Base-by-base conservation (phyloP, 2,329 filamentous ascomycete species). In the Aspergillus ochraceus region DNA sequence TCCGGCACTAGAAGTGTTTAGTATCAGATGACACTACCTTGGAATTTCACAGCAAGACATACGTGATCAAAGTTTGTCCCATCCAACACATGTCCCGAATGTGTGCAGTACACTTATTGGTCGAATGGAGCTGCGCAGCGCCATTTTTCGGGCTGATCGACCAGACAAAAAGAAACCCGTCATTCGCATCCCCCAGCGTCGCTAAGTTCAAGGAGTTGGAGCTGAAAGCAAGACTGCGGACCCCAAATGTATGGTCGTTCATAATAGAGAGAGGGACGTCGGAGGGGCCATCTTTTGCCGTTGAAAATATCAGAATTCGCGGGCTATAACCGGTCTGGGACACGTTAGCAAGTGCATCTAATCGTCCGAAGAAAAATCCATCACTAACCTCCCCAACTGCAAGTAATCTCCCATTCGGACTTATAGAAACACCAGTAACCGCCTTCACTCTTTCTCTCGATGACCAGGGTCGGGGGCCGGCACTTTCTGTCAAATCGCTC, bases 151-250 rank as follows among this genome's bases (percentile, higher is more conserved):
- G 79, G 69, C 96, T 92, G 65, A 97, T 86, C 66, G 83, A 87
- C 93, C 94, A 98, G 29, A 98, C 84, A 73, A 94, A 96, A 20
- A 99, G 82, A 71, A 96, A 98, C 1, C 94, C 94, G 76, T 99
- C 95, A 72, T 97, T 97, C 57, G 90, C 85, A 19, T 90, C 86
- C 29, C 95, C 95, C 12, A 99, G 82, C 20, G 92, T 96, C 2
- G 95, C 95, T 36, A 99, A 83, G 74, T 90, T 96, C 64, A 85
- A 89, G 12, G 90, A 91, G 74, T 97, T 91, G 0, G 89, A 84
- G 62, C 93, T 97, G 84, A 96, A 99, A 2, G 92, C 90, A 36
- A 99, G 86, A 39, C 90, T 90, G 60, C 88, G 89, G 32, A 99
- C 92, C 6, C 95, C 95, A 74, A 91, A 96, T 0, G 87, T 89